Base-by-base conservation (phyloP, 2,329 filamentous ascomycete genomes). In the Bipolaris bicolor region DNA sequence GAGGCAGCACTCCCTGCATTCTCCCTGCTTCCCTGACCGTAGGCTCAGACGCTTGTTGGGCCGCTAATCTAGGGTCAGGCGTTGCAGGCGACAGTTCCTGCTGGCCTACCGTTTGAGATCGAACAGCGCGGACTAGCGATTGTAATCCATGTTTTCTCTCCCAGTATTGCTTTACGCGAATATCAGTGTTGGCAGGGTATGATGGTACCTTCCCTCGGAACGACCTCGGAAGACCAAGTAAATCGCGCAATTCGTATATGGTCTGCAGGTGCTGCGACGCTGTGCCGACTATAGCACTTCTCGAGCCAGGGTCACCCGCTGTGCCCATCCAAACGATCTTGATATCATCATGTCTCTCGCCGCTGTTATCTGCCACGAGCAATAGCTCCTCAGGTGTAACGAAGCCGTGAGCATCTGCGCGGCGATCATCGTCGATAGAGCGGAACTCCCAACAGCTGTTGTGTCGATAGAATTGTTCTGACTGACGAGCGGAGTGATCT, bases 381-480 rank as follows among this genome's bases (percentile, higher is more conserved):
- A 70, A 34, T 6, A 68, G n/a, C 0, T 52, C 50, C 26, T 70
- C 67, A 0, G 66, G 67, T 2, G 26, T 61, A 5, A n/a, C 20
- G 3, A 64, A 44, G 16, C 66, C 65, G 10, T n/a, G 40, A 3
- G 31, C 16, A 29, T 53, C 48, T 7, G 67, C 63, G 41, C 59
- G 59, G 9, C 37, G 55, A 10, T 68, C 63, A 22, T 69, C 67
- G 0, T 57, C 24, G n/a, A 37, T 18, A 10, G 49, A 49, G 7
- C 29, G 18, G 29, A 69, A 68, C 15, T n/a, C 51, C 65, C 65
- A 70, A 20, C 68, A 63, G 0, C 65, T 66, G 16, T 43, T 43
- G 4, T 33, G 15, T 4, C 49, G 0, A 16, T 64, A 63, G 0
- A 50, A 49, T 7, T 52, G 20, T 5, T 62, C 46, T 6, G 43